These are phyloP conservation scores for Trifolium repens DNA, from an alignment of 306 rosid genomes.

Conservation along the genomic window DNA sequence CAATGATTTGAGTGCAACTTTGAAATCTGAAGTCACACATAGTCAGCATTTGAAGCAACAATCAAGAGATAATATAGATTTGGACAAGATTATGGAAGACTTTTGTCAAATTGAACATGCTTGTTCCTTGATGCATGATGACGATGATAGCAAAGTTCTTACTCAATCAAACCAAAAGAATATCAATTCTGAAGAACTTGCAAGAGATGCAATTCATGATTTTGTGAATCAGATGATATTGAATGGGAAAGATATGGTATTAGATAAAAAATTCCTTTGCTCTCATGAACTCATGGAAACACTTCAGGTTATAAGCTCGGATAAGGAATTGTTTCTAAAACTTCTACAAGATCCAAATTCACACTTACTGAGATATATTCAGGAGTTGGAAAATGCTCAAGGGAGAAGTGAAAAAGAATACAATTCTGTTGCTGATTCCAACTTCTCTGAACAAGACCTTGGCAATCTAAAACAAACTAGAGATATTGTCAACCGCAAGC, in stretches of 20 bases:
- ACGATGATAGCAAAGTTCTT: conserved; percentile 50
- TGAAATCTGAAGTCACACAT: conserved; percentile 50
- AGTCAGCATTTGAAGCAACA: conserved; percentile 52
- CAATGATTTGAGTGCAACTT: conserved; percentile 48
- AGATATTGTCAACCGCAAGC: conserved; percentile 65
- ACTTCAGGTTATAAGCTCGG: conserved; percentile 74
- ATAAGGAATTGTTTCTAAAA: conserved; percentile 70
- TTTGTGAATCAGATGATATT: conserved; percentile 59
- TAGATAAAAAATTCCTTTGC: conserved; percentile 59
- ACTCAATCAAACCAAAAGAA: conserved; percentile 49
- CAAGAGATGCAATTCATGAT: conserved; percentile 60
- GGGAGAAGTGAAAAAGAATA: conserved; percentile 48
- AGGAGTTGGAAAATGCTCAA: conserved; percentile 61
- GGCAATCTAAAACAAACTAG: conserved; percentile 52
- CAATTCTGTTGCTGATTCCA: conserved; percentile 50
- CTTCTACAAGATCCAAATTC: conserved; percentile 83
- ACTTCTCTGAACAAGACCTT: conserved; percentile 51
- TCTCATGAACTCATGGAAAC: conserved; percentile 69
- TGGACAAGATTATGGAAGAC: conserved; percentile 80
- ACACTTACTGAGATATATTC: conserved; percentile 60
- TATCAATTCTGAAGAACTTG: conserved; percentile 61
- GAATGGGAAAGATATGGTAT: conserved; percentile 60
- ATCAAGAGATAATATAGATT: conserved; percentile 51
- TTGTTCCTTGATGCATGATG: conserved; percentile 49
- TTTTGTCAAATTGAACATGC: conserved; percentile 59